Base-by-base conservation (phyloP, 2,329 filamentous ascomycete species). In the Sphaerulina musiva region DNA sequence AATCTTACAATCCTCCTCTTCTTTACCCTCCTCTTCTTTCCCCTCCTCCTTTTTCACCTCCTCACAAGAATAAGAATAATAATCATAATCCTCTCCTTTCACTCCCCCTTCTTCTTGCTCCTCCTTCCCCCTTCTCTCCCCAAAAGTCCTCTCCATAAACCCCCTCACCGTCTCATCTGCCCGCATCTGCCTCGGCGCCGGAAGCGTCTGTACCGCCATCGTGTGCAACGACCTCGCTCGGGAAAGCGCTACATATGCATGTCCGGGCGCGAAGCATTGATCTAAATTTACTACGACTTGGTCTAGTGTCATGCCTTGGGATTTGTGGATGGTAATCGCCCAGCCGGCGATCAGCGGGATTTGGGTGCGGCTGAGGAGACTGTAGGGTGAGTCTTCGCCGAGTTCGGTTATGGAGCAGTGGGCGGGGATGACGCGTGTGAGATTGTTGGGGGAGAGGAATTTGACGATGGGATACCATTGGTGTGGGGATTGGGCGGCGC, bases 291-390 rank as follows among this genome's bases (percentile, higher is more conserved):
- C 78, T 1, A 77, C 72, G 1, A 81, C 80, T 2, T 74, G 73
- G 17, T 84, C 77, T 1, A 86, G 69, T 1, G 81, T 84, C 73
- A 84, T 78, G 3, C 81, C 80, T 68, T 85, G 80, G 2, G 75
- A 75, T 64, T 82, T 84, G 64, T 86, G 82, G 2, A 84, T 78
- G 0, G 77, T 85, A 59, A 84, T 76, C 0, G 83, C 83, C 79
- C 82, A 86, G 0, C 77, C 83, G 0, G 81, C 72, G 1, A 75
- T 68, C 0, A 86, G 71, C 0, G 83, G 83, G 5, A 86, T 74
- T 62, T 85, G 82, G 0, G 81, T 82, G n/a, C 83, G 73, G 1
- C 72, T 71, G 0, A 84, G 63, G 1, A 78, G 60, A 36, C 73
- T 76, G 57, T 76, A 77, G 0, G 78, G 78, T 47, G 64, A 17